Evolutionary conservation across 192 early-diverging fungal genomes (phyloP).

Genomic region (Coemansia sp.): DNA sequence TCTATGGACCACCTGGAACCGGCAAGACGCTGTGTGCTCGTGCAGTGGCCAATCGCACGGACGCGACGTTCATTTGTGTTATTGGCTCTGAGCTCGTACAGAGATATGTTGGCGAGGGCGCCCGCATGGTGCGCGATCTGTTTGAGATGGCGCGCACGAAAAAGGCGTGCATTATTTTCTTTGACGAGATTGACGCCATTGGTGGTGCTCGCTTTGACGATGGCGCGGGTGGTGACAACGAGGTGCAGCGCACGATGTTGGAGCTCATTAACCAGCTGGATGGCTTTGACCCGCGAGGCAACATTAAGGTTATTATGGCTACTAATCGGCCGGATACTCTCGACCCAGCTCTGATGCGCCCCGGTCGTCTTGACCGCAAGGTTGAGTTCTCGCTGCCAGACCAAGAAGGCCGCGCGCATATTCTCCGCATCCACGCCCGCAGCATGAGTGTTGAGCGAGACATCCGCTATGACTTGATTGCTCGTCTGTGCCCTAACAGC

Average conservation of each 20-base stretch:
- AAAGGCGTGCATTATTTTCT: slow-evolving; percentile 99
- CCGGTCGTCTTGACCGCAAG: slow-evolving; percentile 97
- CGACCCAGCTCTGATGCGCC: slow-evolving; percentile 95
- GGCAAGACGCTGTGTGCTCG: slow-evolving; percentile 98
- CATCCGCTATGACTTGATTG: slow-evolving; percentile 98
- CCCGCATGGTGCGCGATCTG: slow-evolving; percentile 97
- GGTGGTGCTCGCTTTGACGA: slow-evolving; percentile 98
- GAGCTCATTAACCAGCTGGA: slow-evolving; percentile 99
- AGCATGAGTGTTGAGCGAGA: slow-evolving; percentile 99
- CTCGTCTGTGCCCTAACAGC: slow-evolving; percentile 96
- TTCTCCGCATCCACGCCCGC: slow-evolving; percentile 97
- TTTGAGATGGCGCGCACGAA: slow-evolving; percentile 99
- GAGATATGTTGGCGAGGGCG: slow-evolving; percentile 99
- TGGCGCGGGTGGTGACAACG: slow-evolving; percentile 98
- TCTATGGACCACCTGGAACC: slow-evolving; percentile 95
- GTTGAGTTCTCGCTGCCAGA: slow-evolving; percentile 98
- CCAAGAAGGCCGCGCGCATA: slow-evolving; percentile 92
- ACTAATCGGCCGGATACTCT: slow-evolving; percentile 98
- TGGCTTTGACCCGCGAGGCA: slow-evolving; percentile 98
- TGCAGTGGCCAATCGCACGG: slow-evolving; percentile 98
- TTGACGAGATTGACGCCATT: slow-evolving; percentile 99
- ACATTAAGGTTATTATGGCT: slow-evolving; percentile 99
- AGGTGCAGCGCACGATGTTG: slow-evolving; percentile 99
- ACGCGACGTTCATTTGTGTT: slow-evolving; percentile 99
- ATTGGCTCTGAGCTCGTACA: slow-evolving; percentile 99